Evolutionary conservation across 1,139 yeast genomes (phyloP), one percentile per base, ranked within the genome.

Genomic region (Kurtzmaniella natalensis): DNA sequence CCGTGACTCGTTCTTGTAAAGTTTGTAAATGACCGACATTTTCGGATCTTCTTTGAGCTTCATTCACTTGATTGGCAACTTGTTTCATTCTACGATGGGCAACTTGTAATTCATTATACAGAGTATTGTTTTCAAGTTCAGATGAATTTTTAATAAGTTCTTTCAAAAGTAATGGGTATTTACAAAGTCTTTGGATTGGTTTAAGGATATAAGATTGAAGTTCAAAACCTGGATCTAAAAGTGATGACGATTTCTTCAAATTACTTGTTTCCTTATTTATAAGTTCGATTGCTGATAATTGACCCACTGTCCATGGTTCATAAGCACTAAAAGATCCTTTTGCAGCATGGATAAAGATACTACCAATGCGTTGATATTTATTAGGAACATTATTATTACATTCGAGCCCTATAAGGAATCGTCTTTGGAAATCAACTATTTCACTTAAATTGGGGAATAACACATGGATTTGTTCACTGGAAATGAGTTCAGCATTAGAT

Each of bases 141-240:
- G 44, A 34, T 11, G 51, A 75, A 32, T 68, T 56, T 52, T 88
- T 88, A 31, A 85, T 57, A 38, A 94, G 68, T 50, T 87, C 94
- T 44, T 76, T 78, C 38, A 92, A 61, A 32, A 92, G 65, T 32
- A 94, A 61, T 2, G 98, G 98, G 55, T 92, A 92, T 57, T 89
- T 87, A 66, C 96, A 87, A 20, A 92, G 71, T 46, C 98, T 75
- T 64, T 92, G 99, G 27, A 92, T 87, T 0, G 99, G 99, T 56
- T 92, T 92, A 47, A 92, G 76, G 32, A 94, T 70, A 55, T 85
- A 85, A 35, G 94, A 81, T 51, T 87, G 97, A 35, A 92, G 67
- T 57, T 92, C 98, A 54, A 88, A 81, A 25, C 87, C 84, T 18
- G 94, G 94, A 43, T 82, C 94, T 38, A 92, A 76, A 29, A 88